phyloP scores from a whole-genome alignment of 1,139 yeast genomes.

The Scheffersomyces parashehatae region DNA sequence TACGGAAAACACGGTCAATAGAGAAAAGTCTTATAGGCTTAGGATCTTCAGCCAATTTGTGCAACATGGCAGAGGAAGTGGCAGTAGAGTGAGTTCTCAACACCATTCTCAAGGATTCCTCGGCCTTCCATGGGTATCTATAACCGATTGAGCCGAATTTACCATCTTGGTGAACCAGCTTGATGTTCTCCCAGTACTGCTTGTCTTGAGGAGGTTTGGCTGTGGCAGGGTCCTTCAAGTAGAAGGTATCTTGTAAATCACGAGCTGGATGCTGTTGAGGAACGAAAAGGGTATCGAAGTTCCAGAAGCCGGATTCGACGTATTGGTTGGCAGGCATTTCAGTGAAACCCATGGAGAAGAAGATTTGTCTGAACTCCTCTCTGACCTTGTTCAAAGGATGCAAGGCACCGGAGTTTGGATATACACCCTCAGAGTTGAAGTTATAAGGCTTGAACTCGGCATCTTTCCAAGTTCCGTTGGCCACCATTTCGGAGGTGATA shows the following conservation, averaged over 20 bases:
- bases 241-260: slow-evolving; percentile 97
- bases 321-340: slow-evolving; percentile 99
- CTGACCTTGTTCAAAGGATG: slow-evolving; percentile 96
- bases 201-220: slow-evolving; percentile 84
- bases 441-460: slow-evolving; percentile 92
- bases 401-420: slow-evolving; percentile 85
- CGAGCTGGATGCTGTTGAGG: slow-evolving; percentile 99
- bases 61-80: slow-evolving; percentile 83
- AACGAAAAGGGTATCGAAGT: slow-evolving; percentile 91
- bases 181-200: slow-evolving; percentile 73
- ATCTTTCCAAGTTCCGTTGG: slow-evolving; percentile 76
- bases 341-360: slow-evolving; percentile 95
- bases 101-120: slow-evolving; percentile 87
- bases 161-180: slow-evolving; percentile 85
- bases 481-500: slow-evolving; percentile 88
- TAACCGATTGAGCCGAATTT: slow-evolving; percentile 95
- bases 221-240: slow-evolving; percentile 83
- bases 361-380: slow-evolving; percentile 96
- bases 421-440: slow-evolving; percentile 91
- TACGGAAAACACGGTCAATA: slow-evolving; percentile 97
- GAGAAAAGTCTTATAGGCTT: slow-evolving; percentile 91
- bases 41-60: slow-evolving; percentile 85
- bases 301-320: slow-evolving; percentile 99
- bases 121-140: slow-evolving; percentile 95
- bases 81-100: slow-evolving; percentile 98